Conservation (phyloP, 2,329 filamentous ascomycete species). For the Diaporthe aspalathi region DNA sequence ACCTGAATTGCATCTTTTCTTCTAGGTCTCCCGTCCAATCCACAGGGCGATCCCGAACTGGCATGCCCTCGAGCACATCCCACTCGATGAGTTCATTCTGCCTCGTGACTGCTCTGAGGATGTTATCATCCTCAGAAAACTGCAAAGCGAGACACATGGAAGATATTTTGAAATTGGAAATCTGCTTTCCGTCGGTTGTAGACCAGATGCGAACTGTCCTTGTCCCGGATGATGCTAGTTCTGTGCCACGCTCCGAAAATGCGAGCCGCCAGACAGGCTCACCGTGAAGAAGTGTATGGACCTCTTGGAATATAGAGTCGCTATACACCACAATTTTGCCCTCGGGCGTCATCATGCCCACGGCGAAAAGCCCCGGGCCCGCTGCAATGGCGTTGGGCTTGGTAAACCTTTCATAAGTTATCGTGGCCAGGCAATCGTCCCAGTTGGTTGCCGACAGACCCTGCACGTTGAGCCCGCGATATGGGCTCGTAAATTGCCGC, state of each 20-base stretch:
- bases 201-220: conserved; percentile 41
- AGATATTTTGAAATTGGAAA: conserved; percentile 32
- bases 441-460: conserved; percentile 39
- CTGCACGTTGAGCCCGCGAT: conserved; percentile 40
- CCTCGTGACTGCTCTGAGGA: conserved; percentile 8
- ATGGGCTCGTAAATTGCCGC: conserved; percentile 40
- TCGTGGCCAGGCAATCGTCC: conserved; percentile 44
- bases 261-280: conserved; percentile 41
- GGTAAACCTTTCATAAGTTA: conserved; percentile 37
- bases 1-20: conserved; percentile 37
- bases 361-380: conserved; percentile 35
- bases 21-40: conserved; percentile 37
- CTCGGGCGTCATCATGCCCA: conserved; percentile 35
- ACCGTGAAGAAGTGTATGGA: not conserved
- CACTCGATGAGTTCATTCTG: conserved; percentile 25
- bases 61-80: not conserved
- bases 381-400: conserved; percentile 36
- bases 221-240: conserved; percentile 38
- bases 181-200: conserved; percentile 22
- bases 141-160: conserved; percentile 35
- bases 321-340: conserved; percentile 17
- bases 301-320: not conserved
- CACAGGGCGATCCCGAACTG: conserved; percentile 27
- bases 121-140: conserved; percentile 27
- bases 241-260: conserved; percentile 39